These are phyloP conservation scores for Salix caprea DNA, from an alignment of 345 rosid genomes.

Conservation along the genomic window DNA sequence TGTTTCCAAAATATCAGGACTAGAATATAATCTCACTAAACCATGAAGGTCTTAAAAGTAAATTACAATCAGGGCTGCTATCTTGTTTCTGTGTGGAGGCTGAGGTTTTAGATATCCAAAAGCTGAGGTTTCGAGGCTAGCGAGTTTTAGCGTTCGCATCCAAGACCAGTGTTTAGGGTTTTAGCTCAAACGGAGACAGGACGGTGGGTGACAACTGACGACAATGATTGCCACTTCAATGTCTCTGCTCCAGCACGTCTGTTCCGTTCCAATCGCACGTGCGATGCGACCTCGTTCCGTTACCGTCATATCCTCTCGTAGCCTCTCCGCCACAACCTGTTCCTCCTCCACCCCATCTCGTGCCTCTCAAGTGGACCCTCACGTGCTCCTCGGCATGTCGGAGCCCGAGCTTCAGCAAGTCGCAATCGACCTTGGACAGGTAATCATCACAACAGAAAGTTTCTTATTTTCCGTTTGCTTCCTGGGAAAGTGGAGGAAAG, in stretches of 20 bases:
- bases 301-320: constrained; percentile 28
- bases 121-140: constrained; percentile 1
- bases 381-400: constrained; percentile 86
- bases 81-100: not conserved
- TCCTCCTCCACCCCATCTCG: constrained; percentile 32
- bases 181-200: not conserved
- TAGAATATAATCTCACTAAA: not conserved
- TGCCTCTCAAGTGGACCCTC: constrained; percentile 46
- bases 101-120: too few relatives aligned
- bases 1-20: not conserved
- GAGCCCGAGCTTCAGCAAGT: constrained; percentile 84
- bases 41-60: not conserved
- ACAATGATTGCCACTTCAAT: constrained; percentile 43
- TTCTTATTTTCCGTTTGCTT: not conserved
- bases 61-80: not conserved
- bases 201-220: not conserved
- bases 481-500: not conserved
- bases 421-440: constrained; percentile 80
- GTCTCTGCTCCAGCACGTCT: constrained; percentile 57
- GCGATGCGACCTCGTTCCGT: constrained; percentile 37
- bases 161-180: not conserved
- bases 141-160: not conserved
- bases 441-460: constrained; percentile 10
- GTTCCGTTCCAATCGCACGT: constrained; percentile 55
- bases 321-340: constrained; percentile 21